A percentile compares a stretch with the other conserved stretches of the same genome.
phyloP scores from a whole-genome alignment of 805 yeast species.

The Metschnikowia drakensbergensis region DNA sequence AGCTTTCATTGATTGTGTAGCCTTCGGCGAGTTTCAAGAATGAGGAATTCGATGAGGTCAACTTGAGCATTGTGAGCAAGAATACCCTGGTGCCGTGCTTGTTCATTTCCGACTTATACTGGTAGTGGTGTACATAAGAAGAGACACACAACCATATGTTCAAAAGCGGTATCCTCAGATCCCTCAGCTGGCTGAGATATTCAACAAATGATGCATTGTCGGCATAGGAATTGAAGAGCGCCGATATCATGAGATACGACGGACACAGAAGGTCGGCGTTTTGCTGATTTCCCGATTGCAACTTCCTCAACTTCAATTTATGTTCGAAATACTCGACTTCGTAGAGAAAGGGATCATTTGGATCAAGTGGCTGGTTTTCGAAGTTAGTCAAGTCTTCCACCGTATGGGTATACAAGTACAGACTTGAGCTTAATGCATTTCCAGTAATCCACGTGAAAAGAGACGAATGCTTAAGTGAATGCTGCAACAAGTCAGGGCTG shows the following conservation, averaged over 20 bases:
- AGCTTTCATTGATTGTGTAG: slow-evolving; percentile 29
- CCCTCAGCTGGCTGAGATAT: slow-evolving; percentile 3
- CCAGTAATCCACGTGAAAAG: slow-evolving; percentile 19
- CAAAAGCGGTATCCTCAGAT: slow-evolving; percentile 6
- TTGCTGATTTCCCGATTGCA: slow-evolving; percentile 1
- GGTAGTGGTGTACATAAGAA: slow-evolving; percentile 39
- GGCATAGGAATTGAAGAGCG: slow-evolving; percentile 9
- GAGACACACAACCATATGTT: slow-evolving; percentile 36
- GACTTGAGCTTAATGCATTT: slow-evolving; percentile 10
- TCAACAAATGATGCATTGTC: slow-evolving; percentile 10
- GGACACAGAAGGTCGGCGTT: slow-evolving; percentile 7
- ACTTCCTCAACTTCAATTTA: slow-evolving; percentile 7
- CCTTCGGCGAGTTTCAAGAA: slow-evolving; percentile 4
- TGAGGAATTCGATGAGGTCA: slow-evolving; percentile 17
- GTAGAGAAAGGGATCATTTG: slow-evolving; percentile 16
- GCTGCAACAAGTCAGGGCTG: slow-evolving; percentile 15
- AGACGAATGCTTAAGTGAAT: slow-evolving; percentile 12
- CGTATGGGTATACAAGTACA: slow-evolving; percentile 19
- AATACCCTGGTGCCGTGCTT: slow-evolving; percentile 26
- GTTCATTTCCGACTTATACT: slow-evolving; percentile 26
- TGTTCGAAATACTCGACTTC: slow-evolving; percentile 18
- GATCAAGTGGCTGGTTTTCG: slow-evolving; percentile 11
- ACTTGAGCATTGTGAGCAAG: slow-evolving; percentile 25
- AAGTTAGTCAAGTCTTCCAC: slow-evolving; percentile 16
- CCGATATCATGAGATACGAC: slow-evolving; percentile 11